phyloP scores from a whole-genome alignment of 2,329 filamentous ascomycete species.

The Gliomastix tumulicola region DNA sequence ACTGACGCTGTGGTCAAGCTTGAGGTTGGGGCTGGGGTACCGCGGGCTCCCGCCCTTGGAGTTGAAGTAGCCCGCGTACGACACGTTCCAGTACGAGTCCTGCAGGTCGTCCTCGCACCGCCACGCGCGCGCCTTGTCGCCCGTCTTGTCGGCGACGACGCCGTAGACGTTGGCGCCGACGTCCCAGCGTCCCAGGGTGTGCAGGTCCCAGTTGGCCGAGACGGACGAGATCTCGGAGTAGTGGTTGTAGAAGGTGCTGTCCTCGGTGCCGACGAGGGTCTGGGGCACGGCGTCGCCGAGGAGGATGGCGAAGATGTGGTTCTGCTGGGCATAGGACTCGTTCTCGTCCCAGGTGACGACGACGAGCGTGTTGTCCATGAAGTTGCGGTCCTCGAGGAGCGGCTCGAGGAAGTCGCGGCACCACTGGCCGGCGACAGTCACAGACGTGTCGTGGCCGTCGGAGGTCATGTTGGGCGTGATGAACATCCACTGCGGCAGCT shows the following conservation, averaged over 20 bases:
- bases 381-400: slow-evolving; percentile 60
- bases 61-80: slow-evolving; percentile 44
- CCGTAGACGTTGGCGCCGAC: slow-evolving; percentile 65
- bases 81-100: slow-evolving; percentile 42
- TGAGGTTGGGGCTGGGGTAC: slow-evolving; percentile 33
- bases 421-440: slow-evolving; percentile 65
- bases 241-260: slow-evolving; percentile 66
- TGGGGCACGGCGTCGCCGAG: slow-evolving; percentile 67
- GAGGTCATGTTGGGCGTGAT: slow-evolving; percentile 70
- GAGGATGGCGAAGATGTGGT: slow-evolving; percentile 64
- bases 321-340: slow-evolving; percentile 58
- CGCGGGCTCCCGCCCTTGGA: slow-evolving; percentile 19
- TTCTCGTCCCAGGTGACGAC: slow-evolving; percentile 78
- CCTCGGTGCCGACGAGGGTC: slow-evolving; percentile 58
- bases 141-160: slow-evolving; percentile 52
- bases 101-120: slow-evolving; percentile 22
- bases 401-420: slow-evolving; percentile 61
- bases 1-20: slow-evolving; percentile 18
- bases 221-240: slow-evolving; percentile 64
- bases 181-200: slow-evolving; percentile 65
- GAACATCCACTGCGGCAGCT: slow-evolving; percentile 66
- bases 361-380: slow-evolving; percentile 70
- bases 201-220: slow-evolving; percentile 62
- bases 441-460: slow-evolving; percentile 68
- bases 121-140: slow-evolving; percentile 40